These are phyloP conservation scores for Torulaspora quercuum DNA, from an alignment of 805 yeast genomes.

Conservation along the genomic window DNA sequence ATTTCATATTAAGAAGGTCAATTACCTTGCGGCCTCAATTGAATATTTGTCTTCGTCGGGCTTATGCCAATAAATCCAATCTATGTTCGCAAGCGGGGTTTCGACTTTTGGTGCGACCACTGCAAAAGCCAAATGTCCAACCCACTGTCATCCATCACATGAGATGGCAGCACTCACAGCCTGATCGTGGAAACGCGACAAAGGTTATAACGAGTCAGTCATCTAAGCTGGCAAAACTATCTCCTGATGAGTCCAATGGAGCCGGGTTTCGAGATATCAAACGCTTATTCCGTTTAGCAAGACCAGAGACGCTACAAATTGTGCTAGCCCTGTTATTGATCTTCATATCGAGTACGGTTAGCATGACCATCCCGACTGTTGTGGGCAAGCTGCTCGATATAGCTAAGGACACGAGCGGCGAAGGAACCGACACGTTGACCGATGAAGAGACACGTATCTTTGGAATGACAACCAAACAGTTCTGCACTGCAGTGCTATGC, in stretches of 20 bases:
- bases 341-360: conserved; percentile 67
- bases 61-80: neutral
- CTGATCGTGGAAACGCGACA: too few relatives aligned
- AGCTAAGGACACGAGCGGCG: conserved; percentile 39
- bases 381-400: conserved; percentile 85
- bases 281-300: conserved; percentile 53
- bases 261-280: conserved; percentile 37
- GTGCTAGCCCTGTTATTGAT: conserved; percentile 61
- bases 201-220: too few relatives aligned
- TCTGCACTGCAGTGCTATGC: conserved; percentile 57
- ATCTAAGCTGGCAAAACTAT: conserved; percentile 18
- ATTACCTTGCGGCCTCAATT: conserved; percentile 4
- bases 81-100: too few relatives aligned
- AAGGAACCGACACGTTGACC: conserved; percentile 27
- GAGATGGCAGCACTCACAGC: conserved; percentile 3
- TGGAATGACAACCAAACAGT: conserved; percentile 61
- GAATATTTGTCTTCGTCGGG: conserved; percentile 3
- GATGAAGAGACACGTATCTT: conserved; percentile 39
- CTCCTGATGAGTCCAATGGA: conserved; percentile 36
- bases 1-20: conserved; percentile 3
- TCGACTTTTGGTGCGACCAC: too few relatives aligned
- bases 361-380: conserved; percentile 76
- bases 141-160: neutral
- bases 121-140: too few relatives aligned
- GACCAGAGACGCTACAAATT: conserved; percentile 54